Base-by-base conservation (phyloP, 2,329 filamentous ascomycete genomes). In the Cladophialophora psammophila region DNA sequence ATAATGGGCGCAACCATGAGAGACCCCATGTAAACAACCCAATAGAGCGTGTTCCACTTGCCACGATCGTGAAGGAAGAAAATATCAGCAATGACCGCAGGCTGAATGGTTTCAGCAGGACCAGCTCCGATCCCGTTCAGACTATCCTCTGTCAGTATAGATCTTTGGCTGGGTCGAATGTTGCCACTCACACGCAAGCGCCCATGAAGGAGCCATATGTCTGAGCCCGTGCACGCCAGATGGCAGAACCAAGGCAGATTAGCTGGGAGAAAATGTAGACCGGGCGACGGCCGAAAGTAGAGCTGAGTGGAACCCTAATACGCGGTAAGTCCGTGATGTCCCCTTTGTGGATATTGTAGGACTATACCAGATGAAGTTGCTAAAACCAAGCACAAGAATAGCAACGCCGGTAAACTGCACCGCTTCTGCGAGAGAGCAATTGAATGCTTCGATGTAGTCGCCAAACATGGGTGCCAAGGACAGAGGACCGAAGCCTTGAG, bases 21-120 rank as follows among this genome's bases (percentile, higher is more conserved):
- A 10, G 84, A 84, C 2, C 86, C 87, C 79, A 89, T 88, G 75
- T 89, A 90, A 12, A 84, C 79, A 0, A 84, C 83, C 78, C 88
- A 90, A 74, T 90, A 90, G 0, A 86, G 72, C 0, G 85, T 87
- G 70, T 87, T 87, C 78, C 84, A 89, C 70, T 85, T 86, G 6
- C 88, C 88, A 65, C 88, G 82, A 58, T 90, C 86, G 72, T 89
- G 86, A 9, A 90, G 78, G 76, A 90, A 90, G 74, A 87, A 86
- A 10, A 89, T 83, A 72, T 90, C 88, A 2, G 88, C 85, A 72
- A 90, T 89, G 60, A 90, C 83, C 35, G 85, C 83, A 0, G 87
- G 87, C 77, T 87, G 86, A 1, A 86, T 82, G 0, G 86, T 89
- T 78, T 90, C 87, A 2, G 85, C 84, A 5, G 88, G 87, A 0